Evolutionary conservation across 163 green algal genomes (phyloP).

Genomic region (Scenedesmus sp.): DNA sequence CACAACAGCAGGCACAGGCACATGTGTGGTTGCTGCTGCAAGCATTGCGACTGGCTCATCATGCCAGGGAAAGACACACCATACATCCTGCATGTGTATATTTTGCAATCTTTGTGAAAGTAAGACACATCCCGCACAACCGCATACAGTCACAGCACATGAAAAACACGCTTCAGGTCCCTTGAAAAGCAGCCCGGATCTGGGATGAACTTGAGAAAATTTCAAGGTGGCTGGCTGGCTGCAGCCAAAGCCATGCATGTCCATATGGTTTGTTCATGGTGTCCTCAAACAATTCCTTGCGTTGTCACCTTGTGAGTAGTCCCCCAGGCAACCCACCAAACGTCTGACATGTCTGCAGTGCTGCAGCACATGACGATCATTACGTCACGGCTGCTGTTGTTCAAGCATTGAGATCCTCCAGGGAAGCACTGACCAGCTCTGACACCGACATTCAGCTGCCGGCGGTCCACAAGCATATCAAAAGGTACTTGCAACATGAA

Average conservation of each 20-base stretch:
- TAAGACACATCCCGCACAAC: too few species aligned
- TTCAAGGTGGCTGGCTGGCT: neutral
- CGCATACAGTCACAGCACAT: too few species aligned
- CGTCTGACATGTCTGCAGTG: neutral
- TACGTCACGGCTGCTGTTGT: neutral
- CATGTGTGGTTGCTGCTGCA: too few species aligned
- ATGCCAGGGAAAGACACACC: too few species aligned
- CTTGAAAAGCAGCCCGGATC: too few species aligned
- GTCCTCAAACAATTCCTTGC: neutral
- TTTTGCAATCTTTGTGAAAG: too few species aligned
- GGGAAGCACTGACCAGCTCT: neutral
- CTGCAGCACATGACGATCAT: neutral
- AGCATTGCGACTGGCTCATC: too few species aligned
- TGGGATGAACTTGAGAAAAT: neutral
- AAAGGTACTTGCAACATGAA: neutral
- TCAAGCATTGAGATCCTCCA: neutral
- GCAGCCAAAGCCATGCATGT: neutral
- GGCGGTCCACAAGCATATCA: neutral
- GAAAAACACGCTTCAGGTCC: too few species aligned
- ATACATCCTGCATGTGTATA: too few species aligned
- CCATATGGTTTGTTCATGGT: too few species aligned
- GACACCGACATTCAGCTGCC: neutral
- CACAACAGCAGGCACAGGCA: too few species aligned
- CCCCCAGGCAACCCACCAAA: neutral
- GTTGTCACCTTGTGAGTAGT: neutral